These are phyloP conservation scores for Myriosclerotinia curreyana DNA, from an alignment of 2,329 filamentous ascomycete genomes.

Conservation along the genomic window DNA sequence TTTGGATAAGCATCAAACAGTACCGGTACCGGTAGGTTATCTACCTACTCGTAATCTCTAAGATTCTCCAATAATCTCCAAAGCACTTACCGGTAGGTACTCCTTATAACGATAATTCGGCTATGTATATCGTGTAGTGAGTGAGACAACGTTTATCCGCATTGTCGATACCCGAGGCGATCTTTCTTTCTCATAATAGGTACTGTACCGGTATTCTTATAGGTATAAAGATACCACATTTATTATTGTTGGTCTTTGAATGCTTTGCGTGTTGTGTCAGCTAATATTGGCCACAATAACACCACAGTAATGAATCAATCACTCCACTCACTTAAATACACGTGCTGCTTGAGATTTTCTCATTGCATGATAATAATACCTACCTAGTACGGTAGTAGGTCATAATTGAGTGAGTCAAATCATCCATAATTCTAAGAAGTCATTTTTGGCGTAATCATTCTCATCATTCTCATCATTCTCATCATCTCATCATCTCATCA, in stretches of 20 bases:
- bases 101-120: too few species aligned
- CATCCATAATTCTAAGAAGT: neutral
- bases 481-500: conserved; percentile 23
- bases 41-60: too few species aligned
- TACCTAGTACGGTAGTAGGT: too few species aligned
- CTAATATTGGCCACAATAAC: conserved; percentile 7
- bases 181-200: neutral
- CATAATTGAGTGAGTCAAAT: conserved; percentile 16
- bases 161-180: too few species aligned
- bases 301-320: too few species aligned
- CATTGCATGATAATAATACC: conserved; percentile 11
- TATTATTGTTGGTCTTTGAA: conserved; percentile 9
- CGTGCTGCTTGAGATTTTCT: conserved; percentile 31
- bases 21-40: too few species aligned
- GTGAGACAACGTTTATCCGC: too few species aligned
- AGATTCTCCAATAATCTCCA: too few species aligned
- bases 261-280: conserved; percentile 18
- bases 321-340: conserved; percentile 27
- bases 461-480: conserved; percentile 8
- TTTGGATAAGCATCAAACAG: too few species aligned
- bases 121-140: too few species aligned
- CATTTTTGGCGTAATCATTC: neutral
- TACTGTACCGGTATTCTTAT: neutral
- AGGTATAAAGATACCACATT: neutral
- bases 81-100: too few species aligned